Evolutionary conservation across 306 rosid species (phyloP), one percentile per base, ranked within the genome.

Genomic region (Prosopis cineraria): DNA sequence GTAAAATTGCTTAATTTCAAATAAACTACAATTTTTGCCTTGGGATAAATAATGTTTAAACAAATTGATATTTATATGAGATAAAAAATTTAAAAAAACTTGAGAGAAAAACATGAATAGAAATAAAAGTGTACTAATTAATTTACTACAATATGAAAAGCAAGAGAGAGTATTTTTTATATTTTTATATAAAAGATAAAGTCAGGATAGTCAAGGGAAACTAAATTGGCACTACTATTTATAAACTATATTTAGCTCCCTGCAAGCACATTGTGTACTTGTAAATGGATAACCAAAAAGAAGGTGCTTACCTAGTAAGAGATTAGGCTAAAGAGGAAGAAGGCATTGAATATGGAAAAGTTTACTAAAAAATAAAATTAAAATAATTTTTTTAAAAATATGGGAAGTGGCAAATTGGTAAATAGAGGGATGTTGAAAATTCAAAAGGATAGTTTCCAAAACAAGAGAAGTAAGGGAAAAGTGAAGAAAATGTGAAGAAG

Each of bases 401-500:
- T 10, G 0, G 16, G 62, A 10, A 77, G 79, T 41, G 73, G 73
- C 73, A 41, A 68, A 12, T 13, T 6, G 8, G 55, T 24, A 11
- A 41, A 22, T 40, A 12, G 17, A 68, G 34, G 2, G 71, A 39
- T 58, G 53, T 73, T 55, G 40, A 65, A 77, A n/a, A 17, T 37
- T 59, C 19, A 40, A 74, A 45, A 39, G 4, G 10, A 31, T 24
- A 29, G 78, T 83, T 83, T 79, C 80, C 25, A 74, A 69, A 74
- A 70, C 53, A 43, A 68, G 78, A 31, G 66, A 83, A 27, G 65
- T 58, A 52, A 62, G 83, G 77, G 80, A 70, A 83, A 83, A 69
- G 58, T 50, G 64, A 36, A 45, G 20, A 55, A 47, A 58, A 53
- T 77, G 73, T 33, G 70, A 60, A 60, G 41, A 48, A 73, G 34